Base-by-base conservation (phyloP, 805 yeast genomes). In the Yamadazyma akitaensis region DNA sequence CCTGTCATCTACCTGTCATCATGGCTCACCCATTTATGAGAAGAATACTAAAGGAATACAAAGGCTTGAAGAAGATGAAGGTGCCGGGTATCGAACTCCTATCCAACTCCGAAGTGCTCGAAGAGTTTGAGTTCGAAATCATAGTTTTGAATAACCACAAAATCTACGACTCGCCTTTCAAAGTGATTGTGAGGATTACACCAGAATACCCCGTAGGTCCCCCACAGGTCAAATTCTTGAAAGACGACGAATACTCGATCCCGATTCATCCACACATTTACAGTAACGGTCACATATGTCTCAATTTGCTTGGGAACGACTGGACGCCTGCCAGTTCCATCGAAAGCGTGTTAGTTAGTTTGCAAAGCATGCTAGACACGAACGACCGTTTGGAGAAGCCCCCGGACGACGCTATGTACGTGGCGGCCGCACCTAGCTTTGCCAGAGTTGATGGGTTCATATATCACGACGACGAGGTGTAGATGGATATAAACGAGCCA, bases 241-340 rank as follows among this genome's bases (percentile, higher is more conserved):
- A 43, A 6, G 55, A 53, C 2, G 50, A 34, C 5, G 40, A 41
- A 31, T 33, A 54, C 32, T 35, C 42, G 11, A 75, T 85, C 3
- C 92, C 92, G 1, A 54, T 83, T 2, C 90, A 85, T 57, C 92
- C 92, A 0, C 92, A 85, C 57, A 72, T 85, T 2, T 85, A 85
- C 57, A 75, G 84, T 28, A 85, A 85, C 56, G 92, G 91, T 1
- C 91, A 85, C 55, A 85, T 85, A n/a, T 85, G 92, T 58, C 65
- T 85, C 17, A 80, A 85, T 55, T 63, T 85, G 1, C 63, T 85
- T 32, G 88, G 85, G 2, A 73, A 73, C 16, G 84, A 76, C 36
- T 83, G 88, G 88, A 72, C 85, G 0, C 87, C 88, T 0, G 82
- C 81, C 0, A 80, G 81, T 50, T 68, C 77, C 0, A 61, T 81